Base-by-base conservation (phyloP, 2,329 filamentous ascomycete genomes). In the Penicillium glabrum region DNA sequence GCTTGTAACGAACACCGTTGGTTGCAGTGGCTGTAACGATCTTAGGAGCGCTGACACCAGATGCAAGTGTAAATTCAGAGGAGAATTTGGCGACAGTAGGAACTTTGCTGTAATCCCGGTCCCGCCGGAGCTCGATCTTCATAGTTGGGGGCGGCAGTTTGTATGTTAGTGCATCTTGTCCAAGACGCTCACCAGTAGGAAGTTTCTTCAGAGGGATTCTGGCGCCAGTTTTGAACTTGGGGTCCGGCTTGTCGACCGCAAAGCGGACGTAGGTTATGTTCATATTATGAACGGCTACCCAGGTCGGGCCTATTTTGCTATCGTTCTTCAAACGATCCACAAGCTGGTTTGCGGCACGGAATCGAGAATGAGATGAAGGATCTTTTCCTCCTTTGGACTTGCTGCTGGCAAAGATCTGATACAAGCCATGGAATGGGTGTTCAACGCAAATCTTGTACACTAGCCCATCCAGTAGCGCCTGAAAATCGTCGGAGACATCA, bases 391-490 rank as follows among this genome's bases (percentile, higher is more conserved):
- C 81, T 65, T 88, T 86, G 50, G 84, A 86, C 66, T 87, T 89
- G 45, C 85, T 87, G 23, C 89, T 88, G 2, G 93, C 90, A 80
- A 93, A 97, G 43, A 99, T 91, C 66, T 98, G 93, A 71, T 99
- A 96, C 87, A 98, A 93, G 48, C 92, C 92, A 70, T 99, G 96
- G 72, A 93, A 96, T 0, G 95, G 96, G 75, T 99, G 95, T 56
- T 99, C 92, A 11, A 84, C 81, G 69, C 93, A 98, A 54, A 99
- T 96, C 9, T 87, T 87, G 67, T 87, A 86, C 4, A 98, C 87
- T 19, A 99, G 78, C 2, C 81, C 80, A 51, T 86, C 84, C 2
- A 99, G 79, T 1, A 93, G 80, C 41, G 80, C 81, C 68, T 99
- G 95, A 68, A 99, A 99, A 0, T 79, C 70, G 16, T 82, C 83